phyloP scores from a whole-genome alignment of 768 basidiomycete genomes.

The Naematelia encephala region DNA sequence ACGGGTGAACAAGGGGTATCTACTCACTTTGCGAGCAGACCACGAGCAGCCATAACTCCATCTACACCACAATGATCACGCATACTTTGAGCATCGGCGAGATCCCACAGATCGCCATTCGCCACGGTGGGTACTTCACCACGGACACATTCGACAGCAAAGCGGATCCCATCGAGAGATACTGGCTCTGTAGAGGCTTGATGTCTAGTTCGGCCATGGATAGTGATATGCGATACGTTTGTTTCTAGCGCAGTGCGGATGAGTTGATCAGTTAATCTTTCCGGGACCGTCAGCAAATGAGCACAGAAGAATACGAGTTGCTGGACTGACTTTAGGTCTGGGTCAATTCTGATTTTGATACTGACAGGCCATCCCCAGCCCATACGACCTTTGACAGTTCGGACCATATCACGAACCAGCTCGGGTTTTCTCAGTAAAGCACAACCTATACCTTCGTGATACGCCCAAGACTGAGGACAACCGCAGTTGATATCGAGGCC shows the following conservation, averaged over 20 bases:
- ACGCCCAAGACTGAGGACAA: conserved; percentile 56
- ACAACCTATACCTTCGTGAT: conserved; percentile 54
- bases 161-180: conserved; percentile 51
- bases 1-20: no score
- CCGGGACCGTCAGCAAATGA: neutral
- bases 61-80: conserved; percentile 50
- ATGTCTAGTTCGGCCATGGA: conserved; percentile 56
- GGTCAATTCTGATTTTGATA: conserved; percentile 56
- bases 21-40: conserved; percentile 54
- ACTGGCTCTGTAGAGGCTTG: conserved; percentile 54
- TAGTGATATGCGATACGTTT: conserved; percentile 53
- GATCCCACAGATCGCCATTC: conserved; percentile 55
- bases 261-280: conserved; percentile 52
- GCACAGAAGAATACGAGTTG: neutral
- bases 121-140: conserved; percentile 54
- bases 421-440: conserved; percentile 55
- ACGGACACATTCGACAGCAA: conserved; percentile 53
- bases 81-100: conserved; percentile 50
- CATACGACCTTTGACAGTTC: conserved; percentile 52
- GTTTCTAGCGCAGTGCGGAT: conserved; percentile 53
- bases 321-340: conserved; percentile 49
- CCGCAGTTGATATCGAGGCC: conserved; percentile 57
- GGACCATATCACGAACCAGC: conserved; percentile 54
- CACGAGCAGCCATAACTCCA: conserved; percentile 57
- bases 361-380: conserved; percentile 54